Base-by-base conservation (phyloP, 257 asterid species). In the Craterostigma plantagineum region DNA sequence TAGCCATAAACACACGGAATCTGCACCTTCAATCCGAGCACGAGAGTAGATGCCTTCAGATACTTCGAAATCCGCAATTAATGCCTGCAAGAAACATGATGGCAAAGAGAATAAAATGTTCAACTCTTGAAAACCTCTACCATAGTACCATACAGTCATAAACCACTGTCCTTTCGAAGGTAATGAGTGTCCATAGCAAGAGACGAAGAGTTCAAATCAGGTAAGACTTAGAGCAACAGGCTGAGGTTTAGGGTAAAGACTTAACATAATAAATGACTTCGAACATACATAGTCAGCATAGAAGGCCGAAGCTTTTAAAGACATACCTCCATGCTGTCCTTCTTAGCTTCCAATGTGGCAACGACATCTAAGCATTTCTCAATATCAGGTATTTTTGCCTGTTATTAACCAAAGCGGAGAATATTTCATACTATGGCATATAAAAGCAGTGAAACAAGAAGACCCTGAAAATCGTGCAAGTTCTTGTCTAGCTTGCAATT, bases 351-450 rank as follows among this genome's bases (percentile, higher is more conserved):
- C 75, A 85, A 63, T n/a, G 84, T 71, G 45, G 81, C 71, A 49
- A 86, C 92, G 11, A 78, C 59, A 34, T 73, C 91, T 48, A 78
- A 78, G 80, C 94, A 81, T 63, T 81, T 78, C 63, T 76, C 94
- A 10, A 81, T 86, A 63, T 81, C 97, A 12, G 94, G 97, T 53
- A 86, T 81, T 63, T 86, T 86, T 42, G 85, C 97, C 93, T 86
- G 71, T 54, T 43, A 53, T 30, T 49, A 15, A 8, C 34, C 48
- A 49, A 14, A 7, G 8, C 8, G 11, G 14, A 9, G 40, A 8
- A 36, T 9, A 36, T 8, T 36, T 36, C 40, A 36, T 1, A 36
- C n/a, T n/a, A n/a, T n/a, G 40, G 14, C 14, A 9, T 36, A 36
- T 1, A 36, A 36, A 12, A 36, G 40, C 40, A 36, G 11, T 36